Evolutionary conservation across 1,284 basidiomycete species (phyloP), one percentile per base, ranked within the genome.

Genomic region (Ganoderma lucidum): DNA sequence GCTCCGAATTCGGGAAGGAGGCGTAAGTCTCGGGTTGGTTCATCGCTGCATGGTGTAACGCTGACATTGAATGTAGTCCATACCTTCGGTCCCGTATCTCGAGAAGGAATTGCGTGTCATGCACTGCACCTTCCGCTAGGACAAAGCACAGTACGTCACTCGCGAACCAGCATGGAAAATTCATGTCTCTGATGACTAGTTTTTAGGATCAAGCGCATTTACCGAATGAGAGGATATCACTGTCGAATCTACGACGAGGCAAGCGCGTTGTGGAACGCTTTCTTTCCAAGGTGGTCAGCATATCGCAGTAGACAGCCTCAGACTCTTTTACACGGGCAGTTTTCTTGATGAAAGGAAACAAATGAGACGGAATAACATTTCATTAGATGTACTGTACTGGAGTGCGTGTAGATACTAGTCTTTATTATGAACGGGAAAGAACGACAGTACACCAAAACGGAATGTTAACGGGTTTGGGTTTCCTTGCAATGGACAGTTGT

Each of bases 1-100:
- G 3, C 82, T 98, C 72, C 90, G 93, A 62, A 97, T 98, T 67
- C 87, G 96, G 55, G 97, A 99, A 84, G 97, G 97, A 76, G 97
- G 97, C 37, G 94, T 95, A 79, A 77, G 90, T 86, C 19, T 17
- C 23, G 10, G 2, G 9, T 74, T 62, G 68, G 67, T 71, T 69
- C 67, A 56, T 62, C 45, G 55, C 61, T 48, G 48, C 63, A 44
- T 12, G 15, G 62, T 53, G 59, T 68, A 14, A 61, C 56, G 32
- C 41, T 70, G 59, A 62, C 2, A 45, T 56, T 28, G 6, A 39
- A 35, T 44, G 14, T 70, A 94, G 93, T 94, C 93, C 10, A 96
- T 96, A 63, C 96, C 96, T 1, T 95, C 95, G 0, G 90, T 99
- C 1, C 96, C 96, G 0, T 96, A 92, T 80, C 85, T 99, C 2